Evolutionary conservation across 345 rosid genomes (phyloP).

Genomic region (Isatis tinctoria): DNA sequence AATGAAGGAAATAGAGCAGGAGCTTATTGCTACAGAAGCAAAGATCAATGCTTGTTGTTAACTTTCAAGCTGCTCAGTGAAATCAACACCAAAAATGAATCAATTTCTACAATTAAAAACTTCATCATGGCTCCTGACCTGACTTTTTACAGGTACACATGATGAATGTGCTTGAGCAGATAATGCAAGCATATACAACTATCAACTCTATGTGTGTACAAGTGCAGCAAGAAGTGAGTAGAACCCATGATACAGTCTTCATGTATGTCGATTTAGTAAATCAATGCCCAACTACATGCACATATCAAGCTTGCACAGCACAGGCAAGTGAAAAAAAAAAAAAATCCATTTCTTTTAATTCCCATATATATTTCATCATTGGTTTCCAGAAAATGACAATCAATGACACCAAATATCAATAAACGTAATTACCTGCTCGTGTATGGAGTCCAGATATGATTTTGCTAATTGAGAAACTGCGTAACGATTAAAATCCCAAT

Average conservation of each 20-base stretch:
- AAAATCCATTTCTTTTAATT: not conserved
- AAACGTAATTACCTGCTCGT: constrained; percentile 66
- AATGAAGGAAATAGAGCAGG: not conserved
- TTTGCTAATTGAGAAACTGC: constrained; percentile 89
- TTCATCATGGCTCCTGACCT: not conserved
- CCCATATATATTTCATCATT: not conserved
- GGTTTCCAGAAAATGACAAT: not conserved
- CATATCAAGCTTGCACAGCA: not conserved
- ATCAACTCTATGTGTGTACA: not conserved
- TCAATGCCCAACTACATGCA: not conserved
- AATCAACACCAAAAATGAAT: not conserved
- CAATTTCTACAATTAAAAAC: not conserved
- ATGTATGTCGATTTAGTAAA: too few species aligned
- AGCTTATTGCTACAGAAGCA: not conserved
- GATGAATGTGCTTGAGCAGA: not conserved
- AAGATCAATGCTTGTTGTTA: not conserved
- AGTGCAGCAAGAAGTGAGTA: too few species aligned
- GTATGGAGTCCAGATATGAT: constrained; percentile 87
- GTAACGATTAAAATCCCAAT: constrained; percentile 82
- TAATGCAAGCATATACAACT: not conserved
- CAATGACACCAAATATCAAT: not conserved
- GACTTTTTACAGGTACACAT: not conserved
- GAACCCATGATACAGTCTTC: too few species aligned
- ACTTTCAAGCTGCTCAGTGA: not conserved
- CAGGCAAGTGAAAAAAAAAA: not conserved